Base-by-base conservation (phyloP, 2,329 filamentous ascomycete genomes). In the Exophiala aquamarina region DNA sequence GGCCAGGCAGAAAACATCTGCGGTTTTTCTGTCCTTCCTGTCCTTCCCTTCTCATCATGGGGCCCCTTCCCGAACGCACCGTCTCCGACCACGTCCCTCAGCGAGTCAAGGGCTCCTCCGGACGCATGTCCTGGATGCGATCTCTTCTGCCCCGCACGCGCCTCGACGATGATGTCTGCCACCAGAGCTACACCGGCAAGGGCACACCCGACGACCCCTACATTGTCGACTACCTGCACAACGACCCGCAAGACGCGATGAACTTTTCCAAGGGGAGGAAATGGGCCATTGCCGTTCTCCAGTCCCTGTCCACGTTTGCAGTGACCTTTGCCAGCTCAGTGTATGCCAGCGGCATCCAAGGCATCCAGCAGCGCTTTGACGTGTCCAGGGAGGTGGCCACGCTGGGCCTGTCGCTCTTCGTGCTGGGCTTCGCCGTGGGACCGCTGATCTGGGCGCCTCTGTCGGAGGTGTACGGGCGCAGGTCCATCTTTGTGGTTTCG, bases 391-490 rank as follows among this genome's bases (percentile, higher is more conserved):
- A 75, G 57, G 70, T 76, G 7, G 61, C 69, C 7, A 70, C 68
- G 3, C 62, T 78, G 1, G 75, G 75, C 14, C 70, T 75, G 2
- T 67, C 72, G 0, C 55, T 79, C 17, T 67, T 77, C 11, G 59
- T 79, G 0, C 71, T 77, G 42, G 72, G 78, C 1, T 77, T 81
- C 46, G 76, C 74, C 1, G 54, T 84, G 3, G 84, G 84, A 0
- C 83, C 83, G 0, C 61, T 86, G n/a, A 57, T 86, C 3, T 62
- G 60, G 55, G 62, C 57, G 1, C 62, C 64, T 6, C 38, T 66
- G 19, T 64, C 14, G 42, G 62, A 64, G 41, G 56, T 37, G 55
- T 59, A 43, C 29, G 63, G 62, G 19, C 56, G 63, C 17, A 54
- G 46, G 46, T 41, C 69, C 0, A 77, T 79, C 2, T 78, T 83